Conservation (phyloP, 2,329 filamentous ascomycete genomes). For the Stemphylium lycopersici region DNA sequence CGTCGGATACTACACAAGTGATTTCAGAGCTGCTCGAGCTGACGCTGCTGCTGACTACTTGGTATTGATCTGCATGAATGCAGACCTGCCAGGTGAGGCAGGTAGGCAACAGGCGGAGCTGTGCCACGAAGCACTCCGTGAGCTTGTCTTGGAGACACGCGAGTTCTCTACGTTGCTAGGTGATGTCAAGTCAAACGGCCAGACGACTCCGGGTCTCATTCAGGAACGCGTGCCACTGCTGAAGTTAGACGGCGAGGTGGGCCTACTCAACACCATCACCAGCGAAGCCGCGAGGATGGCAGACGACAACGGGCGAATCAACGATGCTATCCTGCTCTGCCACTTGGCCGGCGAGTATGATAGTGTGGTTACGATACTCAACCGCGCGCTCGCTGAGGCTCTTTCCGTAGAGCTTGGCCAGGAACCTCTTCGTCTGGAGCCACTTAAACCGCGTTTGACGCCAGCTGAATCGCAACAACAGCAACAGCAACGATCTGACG, state of each 20-base stretch:
- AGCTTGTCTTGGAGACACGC: conserved; percentile 93
- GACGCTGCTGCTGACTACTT: conserved; percentile 94
- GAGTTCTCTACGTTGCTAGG: conserved; percentile 95
- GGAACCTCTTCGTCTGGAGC: conserved; percentile 76
- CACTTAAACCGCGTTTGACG: conserved; percentile 72
- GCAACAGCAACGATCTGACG: conserved; percentile 35
- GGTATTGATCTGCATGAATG: conserved; percentile 87
- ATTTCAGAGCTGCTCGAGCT: conserved; percentile 90
- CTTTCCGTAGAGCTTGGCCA: conserved; percentile 86
- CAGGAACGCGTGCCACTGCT: conserved; percentile 85
- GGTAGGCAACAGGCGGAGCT: conserved; percentile 79
- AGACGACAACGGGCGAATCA: conserved; percentile 90
- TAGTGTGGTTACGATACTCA: conserved; percentile 88
- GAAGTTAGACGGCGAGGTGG: conserved; percentile 75
- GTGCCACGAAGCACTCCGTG: conserved; percentile 90
- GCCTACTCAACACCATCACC: conserved; percentile 91
- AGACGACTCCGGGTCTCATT: conserved; percentile 83
- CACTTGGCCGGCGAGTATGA: conserved; percentile 96
- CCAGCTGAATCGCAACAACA: conserved; percentile 41
- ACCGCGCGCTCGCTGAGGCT: conserved; percentile 86
- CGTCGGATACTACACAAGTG: conserved; percentile 91
- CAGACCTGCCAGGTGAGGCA: conserved; percentile 75
- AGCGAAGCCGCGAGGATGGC: conserved; percentile 89
- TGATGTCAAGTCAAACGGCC: conserved; percentile 85
- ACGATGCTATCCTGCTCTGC: conserved; percentile 92